Evolutionary conservation across 1,284 basidiomycete species (phyloP).

Genomic region (Pseudozyma tsukubaensis): DNA sequence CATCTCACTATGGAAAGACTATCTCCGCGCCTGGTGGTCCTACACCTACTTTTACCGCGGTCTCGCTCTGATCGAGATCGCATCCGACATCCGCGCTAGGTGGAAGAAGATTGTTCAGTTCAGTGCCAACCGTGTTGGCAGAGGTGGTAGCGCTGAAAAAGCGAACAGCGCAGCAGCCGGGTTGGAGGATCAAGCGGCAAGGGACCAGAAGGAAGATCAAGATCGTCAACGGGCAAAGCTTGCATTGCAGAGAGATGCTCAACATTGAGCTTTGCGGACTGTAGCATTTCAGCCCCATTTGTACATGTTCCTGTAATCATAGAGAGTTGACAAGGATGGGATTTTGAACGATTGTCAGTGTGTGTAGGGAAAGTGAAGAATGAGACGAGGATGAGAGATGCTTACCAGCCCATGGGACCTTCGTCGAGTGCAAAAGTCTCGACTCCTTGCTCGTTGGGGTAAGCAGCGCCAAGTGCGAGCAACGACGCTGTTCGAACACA

Average conservation of each 20-base stretch:
- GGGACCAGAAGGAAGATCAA: conserved; percentile 40
- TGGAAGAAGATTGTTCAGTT: conserved; percentile 50
- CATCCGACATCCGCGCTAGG: conserved; percentile 54
- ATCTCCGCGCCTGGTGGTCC: conserved; percentile 70
- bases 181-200: conserved; percentile 46
- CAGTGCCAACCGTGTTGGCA: conserved; percentile 32
- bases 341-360: neutral
- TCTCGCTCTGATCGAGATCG: conserved; percentile 60
- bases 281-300: conserved; percentile 38
- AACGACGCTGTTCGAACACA: conserved; percentile 25
- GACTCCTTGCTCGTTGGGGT: conserved; percentile 39
- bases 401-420: conserved; percentile 54
- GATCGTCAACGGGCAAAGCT: conserved; percentile 39
- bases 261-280: conserved; percentile 1
- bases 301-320: conserved; percentile 59
- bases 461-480: conserved; percentile 40
- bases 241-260: conserved; percentile 31
- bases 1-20: conserved; percentile 69
- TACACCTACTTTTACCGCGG: conserved; percentile 65
- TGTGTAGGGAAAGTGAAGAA: neutral
- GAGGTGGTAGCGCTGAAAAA: conserved; percentile 40
- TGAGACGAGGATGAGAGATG: neutral
- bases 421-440: conserved; percentile 37
- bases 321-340: conserved; percentile 8
- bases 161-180: conserved; percentile 54